A percentile compares a stretch with the other conserved stretches of the same genome.
Conservation (phyloP, 208 protist species). For the Acanthamoeba divionensis region DNA sequence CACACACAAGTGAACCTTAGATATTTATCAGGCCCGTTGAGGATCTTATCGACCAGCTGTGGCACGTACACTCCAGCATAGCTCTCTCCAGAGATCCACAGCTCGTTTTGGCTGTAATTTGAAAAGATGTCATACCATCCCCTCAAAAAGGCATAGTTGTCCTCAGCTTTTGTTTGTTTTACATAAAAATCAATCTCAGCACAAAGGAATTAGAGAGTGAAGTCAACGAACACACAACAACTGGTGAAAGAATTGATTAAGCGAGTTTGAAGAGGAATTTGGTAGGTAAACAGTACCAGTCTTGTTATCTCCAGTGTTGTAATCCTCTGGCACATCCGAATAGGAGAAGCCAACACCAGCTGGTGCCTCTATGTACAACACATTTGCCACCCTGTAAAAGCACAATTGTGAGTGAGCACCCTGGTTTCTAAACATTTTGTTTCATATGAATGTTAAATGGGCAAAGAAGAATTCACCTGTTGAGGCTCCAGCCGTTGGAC, state of each 20-base stretch:
- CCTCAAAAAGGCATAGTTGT: slow-evolving; percentile 58
- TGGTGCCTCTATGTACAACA: slow-evolving; percentile 67
- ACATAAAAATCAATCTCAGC: too few species aligned
- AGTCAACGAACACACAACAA: background rate
- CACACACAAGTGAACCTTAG: background rate
- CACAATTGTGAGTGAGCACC: background rate
- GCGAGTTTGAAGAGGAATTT: background rate
- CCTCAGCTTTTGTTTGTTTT: slow-evolving; percentile 54
- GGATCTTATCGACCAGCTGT: background rate
- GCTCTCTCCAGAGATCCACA: slow-evolving; percentile 70
- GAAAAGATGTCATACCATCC: slow-evolving; percentile 56
- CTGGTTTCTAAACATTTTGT: background rate
- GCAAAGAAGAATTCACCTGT: background rate
- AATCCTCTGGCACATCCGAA: slow-evolving; percentile 28
- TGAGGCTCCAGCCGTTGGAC: slow-evolving; percentile 46
- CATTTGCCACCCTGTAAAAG: slow-evolving; percentile 66
- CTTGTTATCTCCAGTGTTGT: slow-evolving; percentile 51
- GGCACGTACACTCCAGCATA: slow-evolving; percentile 62
- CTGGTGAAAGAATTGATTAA: background rate
- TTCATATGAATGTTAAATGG: too few species aligned
- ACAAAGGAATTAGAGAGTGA: too few species aligned
- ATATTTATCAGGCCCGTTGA: background rate
- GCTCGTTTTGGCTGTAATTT: slow-evolving; percentile 52
- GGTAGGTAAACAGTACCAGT: background rate
- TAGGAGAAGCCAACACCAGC: slow-evolving; percentile 70